Conservation (phyloP, 768 basidiomycete genomes). For the Lactarius deliciosus region DNA sequence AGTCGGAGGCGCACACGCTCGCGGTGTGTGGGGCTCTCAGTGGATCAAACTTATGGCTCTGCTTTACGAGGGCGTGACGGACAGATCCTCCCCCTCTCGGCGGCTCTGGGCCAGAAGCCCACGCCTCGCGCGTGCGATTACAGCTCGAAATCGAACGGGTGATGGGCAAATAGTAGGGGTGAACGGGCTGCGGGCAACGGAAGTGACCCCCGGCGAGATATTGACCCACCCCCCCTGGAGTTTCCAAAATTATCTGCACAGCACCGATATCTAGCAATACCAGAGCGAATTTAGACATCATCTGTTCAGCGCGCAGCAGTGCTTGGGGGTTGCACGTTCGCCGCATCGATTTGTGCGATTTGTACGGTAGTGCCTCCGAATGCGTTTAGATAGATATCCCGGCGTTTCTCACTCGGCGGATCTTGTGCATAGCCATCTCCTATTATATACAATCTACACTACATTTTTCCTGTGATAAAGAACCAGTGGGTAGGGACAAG, state of each 20-base stretch:
- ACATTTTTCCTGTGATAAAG: background rate
- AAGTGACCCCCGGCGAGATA: background rate
- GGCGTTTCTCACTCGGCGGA: conserved; percentile 15
- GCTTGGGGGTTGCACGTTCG: conserved; percentile 10
- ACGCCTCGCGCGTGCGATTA: conserved; percentile 56
- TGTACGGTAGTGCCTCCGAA: conserved; percentile 6
- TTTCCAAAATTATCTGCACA: conserved; percentile 9
- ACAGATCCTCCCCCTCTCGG: conserved; percentile 45
- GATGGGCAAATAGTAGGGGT: conserved; percentile 35
- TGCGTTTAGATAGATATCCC: conserved; percentile 11
- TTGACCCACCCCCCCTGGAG: background rate
- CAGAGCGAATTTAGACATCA: background rate
- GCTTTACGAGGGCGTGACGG: conserved; percentile 61
- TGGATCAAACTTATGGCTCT: conserved; percentile 72
- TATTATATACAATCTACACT: conserved; percentile 2
- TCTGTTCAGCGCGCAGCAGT: background rate
- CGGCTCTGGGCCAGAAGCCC: conserved; percentile 35
- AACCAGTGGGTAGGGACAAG: background rate
- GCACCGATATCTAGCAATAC: conserved; percentile 7
- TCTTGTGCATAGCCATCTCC: conserved; percentile 8
- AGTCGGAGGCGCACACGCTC: conserved; percentile 62
- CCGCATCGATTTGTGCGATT: conserved; percentile 17
- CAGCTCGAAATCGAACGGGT: conserved; percentile 67
- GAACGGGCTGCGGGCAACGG: background rate
- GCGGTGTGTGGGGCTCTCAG: conserved; percentile 69